Evolutionary conservation across 495 filamentous ascomycete genomes (phyloP), one percentile per base, ranked within the genome.

Genomic region (Patellaria atrata): DNA sequence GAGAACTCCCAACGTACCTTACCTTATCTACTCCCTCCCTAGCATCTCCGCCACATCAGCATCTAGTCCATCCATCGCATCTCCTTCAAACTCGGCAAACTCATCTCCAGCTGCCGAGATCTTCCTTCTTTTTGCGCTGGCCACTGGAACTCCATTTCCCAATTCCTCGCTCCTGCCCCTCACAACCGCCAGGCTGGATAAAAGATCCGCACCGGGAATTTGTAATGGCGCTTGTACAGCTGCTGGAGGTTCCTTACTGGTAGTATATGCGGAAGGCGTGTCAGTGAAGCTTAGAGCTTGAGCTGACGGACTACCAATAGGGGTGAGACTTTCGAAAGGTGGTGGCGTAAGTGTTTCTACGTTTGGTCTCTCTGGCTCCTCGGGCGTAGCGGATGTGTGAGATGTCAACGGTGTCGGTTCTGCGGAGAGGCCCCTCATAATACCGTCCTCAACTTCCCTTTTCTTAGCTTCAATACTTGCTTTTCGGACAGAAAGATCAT

Each of bases 381-480:
- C 37, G 4, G 43, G 35, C 11, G 42, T 37, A 4, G 38, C 34
- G 9, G 37, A 24, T 2, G 32, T 34, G 13, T 19, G 12, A 2
- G 25, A 27, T 12, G 31, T 18, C 9, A 17, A 19, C 14, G 27
- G 23, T n/a, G 39, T 37, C 21, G 47, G 37, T 1, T 32, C 19
- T 53, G 47, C 59, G 16, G 76, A 73, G 14, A 91, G 67, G 5
- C 81, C 81, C 27, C 75, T 67, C 65, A 94, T 77, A 37, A 96
- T 94, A 19, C 70, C 74, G 41, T 84, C 70, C 57, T 99, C 89
- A 6, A 99, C 83, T 4, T 87, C 79, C 23, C 69, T 70, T 52
- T 87, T 89, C 53, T 79, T 79, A 2, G 55, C 47, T 44, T 93
- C 89, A 0, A 81, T 77, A 16, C 68, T 68, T 2, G 61, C 54